A percentile compares a stretch with the other conserved stretches of the same genome.
Conservation (phyloP, 2,329 filamentous ascomycete genomes). For the Malbranchea zuffiana region DNA sequence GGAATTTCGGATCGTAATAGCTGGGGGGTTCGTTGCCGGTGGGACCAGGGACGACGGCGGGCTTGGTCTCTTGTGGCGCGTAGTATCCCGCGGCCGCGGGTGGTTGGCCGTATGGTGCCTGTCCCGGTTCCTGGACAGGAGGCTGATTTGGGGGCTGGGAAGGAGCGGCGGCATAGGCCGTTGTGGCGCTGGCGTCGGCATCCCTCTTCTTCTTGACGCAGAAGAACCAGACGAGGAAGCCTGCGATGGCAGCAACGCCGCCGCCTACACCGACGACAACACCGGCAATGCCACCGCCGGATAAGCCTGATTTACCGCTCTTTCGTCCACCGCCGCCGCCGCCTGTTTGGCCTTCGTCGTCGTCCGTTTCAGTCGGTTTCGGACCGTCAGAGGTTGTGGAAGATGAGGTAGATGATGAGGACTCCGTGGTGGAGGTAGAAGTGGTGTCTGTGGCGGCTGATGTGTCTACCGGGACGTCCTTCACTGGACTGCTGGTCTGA, state of each 20-base stretch:
- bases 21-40: conserved; percentile 9
- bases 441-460: neutral
- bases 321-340: neutral
- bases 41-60: conserved; percentile 6
- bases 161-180: neutral
- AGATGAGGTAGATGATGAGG: neutral
- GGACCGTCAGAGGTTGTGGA: neutral
- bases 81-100: conserved; percentile 12
- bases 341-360: no score
- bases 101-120: conserved; percentile 5
- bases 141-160: neutral
- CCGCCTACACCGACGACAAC: conserved; percentile 14
- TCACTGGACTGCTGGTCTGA: neutral
- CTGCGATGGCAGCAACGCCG: conserved; percentile 10
- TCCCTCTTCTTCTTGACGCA: conserved; percentile 11
- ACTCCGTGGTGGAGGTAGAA: neutral
- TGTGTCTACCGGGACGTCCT: neutral
- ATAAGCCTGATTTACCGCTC: no score
- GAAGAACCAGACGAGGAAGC: conserved; percentile 13
- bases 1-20: conserved; percentile 6
- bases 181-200: neutral
- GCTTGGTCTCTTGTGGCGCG: conserved; percentile 11
- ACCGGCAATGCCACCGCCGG: conserved; percentile 15
- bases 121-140: neutral
- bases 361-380: neutral